phyloP scores from a whole-genome alignment of 2,329 filamentous ascomycete species.

The Tolypocladium tundrense region DNA sequence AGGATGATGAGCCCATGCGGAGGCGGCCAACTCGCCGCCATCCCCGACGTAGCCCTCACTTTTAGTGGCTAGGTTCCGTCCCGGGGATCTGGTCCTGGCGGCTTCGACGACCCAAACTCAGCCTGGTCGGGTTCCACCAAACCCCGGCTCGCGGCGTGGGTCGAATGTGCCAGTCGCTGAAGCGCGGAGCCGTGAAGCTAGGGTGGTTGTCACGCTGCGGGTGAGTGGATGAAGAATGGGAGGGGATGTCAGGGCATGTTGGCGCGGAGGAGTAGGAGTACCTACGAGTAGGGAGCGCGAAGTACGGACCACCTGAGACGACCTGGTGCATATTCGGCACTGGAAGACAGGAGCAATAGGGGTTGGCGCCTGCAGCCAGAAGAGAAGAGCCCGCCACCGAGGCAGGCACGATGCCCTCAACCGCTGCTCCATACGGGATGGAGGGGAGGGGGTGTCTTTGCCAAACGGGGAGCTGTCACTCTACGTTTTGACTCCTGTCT shows the following conservation, averaged over 20 bases:
- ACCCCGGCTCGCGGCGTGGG: not conserved
- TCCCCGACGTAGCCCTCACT: not conserved
- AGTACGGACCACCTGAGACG: no score
- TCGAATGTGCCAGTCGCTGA: not conserved
- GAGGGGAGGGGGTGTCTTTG: no score
- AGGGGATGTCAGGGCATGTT: not conserved
- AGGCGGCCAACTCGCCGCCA: not conserved
- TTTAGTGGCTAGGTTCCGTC: slow-evolving; percentile 8
- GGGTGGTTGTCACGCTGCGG: not conserved
- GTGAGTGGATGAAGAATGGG: not conserved
- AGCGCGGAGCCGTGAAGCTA: not conserved
- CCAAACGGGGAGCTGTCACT: no score
- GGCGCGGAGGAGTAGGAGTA: no score
- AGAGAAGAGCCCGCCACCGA: not conserved
- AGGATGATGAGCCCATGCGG: not conserved
- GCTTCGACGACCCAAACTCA: slow-evolving; percentile 18
- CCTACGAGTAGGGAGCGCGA: no score
- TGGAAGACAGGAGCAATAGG: not conserved
- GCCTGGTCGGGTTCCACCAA: slow-evolving; percentile 3
- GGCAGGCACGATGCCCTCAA: no score
- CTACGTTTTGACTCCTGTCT: no score
- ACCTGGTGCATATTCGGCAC: no score
- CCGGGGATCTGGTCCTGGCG: slow-evolving; percentile 25
- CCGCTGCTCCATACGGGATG: no score
- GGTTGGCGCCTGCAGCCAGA: not conserved